A percentile compares a stretch with the other conserved stretches of the same genome.
phyloP scores from a whole-genome alignment of 2,329 filamentous ascomycete species.

The Colletotrichum gloeosporioides region DNA sequence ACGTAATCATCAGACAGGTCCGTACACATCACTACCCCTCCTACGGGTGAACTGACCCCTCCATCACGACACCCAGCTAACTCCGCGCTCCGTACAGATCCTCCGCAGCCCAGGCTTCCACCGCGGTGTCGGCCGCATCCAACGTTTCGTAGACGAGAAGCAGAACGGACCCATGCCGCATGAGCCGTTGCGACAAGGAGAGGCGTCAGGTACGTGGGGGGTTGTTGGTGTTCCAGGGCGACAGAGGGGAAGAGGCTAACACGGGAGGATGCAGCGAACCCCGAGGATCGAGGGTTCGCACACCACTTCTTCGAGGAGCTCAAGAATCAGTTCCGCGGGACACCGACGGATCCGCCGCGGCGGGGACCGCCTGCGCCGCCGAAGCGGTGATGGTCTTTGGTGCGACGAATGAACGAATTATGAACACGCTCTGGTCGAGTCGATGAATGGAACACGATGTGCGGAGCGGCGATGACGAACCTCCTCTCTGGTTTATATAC shows the following conservation, averaged over 20 bases:
- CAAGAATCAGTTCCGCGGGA: slow-evolving; percentile 53
- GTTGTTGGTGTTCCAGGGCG: neutral
- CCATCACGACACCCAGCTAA: neutral
- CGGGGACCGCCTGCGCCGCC: slow-evolving; percentile 22
- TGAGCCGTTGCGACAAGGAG: slow-evolving; percentile 55
- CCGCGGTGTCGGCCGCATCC: slow-evolving; percentile 56
- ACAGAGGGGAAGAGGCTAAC: neutral
- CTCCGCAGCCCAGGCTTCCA: slow-evolving; percentile 58
- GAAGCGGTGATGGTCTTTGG: slow-evolving; percentile 20
- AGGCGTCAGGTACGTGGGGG: slow-evolving; percentile 50
- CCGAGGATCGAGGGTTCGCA: slow-evolving; percentile 9
- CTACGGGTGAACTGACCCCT: neutral
- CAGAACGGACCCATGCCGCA: slow-evolving; percentile 54
- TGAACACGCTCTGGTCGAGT: neutral
- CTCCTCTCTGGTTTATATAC: neutral
- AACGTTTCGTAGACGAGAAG: slow-evolving; percentile 53
- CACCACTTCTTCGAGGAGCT: slow-evolving; percentile 57
- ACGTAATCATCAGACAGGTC: slow-evolving; percentile 17
- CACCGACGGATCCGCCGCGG: slow-evolving; percentile 40
- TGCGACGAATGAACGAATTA: neutral
- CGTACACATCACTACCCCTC: neutral
- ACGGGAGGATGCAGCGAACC: neutral
- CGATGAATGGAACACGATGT: neutral
- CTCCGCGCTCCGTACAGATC: slow-evolving; percentile 39
- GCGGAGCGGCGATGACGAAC: neutral